These are phyloP conservation scores for Brassica juncea DNA, from an alignment of 345 rosid genomes.

Conservation along the genomic window DNA sequence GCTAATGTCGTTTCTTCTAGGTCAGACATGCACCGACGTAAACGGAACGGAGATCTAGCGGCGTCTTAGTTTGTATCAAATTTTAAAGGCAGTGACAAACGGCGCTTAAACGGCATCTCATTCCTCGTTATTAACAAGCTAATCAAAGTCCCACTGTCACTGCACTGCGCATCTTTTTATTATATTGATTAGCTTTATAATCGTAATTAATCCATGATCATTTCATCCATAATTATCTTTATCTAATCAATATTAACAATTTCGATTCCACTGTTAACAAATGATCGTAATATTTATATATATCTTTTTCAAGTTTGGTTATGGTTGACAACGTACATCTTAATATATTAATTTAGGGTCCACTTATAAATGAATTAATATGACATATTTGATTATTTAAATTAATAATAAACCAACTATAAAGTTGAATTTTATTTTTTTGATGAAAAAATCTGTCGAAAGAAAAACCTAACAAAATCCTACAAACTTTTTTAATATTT, in stretches of 20 bases:
- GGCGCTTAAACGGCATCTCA: slow-evolving; percentile 41
- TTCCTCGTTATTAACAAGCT: slow-evolving; percentile 21
- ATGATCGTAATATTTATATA: not conserved
- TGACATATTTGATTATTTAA: too few relatives aligned
- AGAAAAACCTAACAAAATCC: too few relatives aligned
- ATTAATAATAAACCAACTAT: too few relatives aligned
- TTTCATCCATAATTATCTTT: not conserved
- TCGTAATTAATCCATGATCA: not conserved
- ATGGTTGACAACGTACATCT: too few relatives aligned
- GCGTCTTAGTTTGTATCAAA: slow-evolving; percentile 1
- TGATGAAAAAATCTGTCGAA: too few relatives aligned
- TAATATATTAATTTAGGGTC: too few relatives aligned
- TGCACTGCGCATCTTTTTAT: slow-evolving; percentile 13
- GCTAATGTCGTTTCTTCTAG: slow-evolving; percentile 7
- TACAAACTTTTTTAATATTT: too few relatives aligned
- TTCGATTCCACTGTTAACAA: not conserved
- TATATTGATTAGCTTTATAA: slow-evolving; percentile 4
- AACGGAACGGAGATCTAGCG: slow-evolving; percentile 45
- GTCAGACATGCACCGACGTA: slow-evolving; percentile 43
- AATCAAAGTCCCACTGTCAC: slow-evolving; percentile 27
- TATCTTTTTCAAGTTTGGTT: too few relatives aligned
- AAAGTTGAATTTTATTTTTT: too few relatives aligned
- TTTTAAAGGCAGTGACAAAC: slow-evolving; percentile 29
- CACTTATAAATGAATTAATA: too few relatives aligned
- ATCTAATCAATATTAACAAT: not conserved